These are phyloP conservation scores for Brassica nigra DNA, from an alignment of 345 rosid species.

Conservation along the genomic window DNA sequence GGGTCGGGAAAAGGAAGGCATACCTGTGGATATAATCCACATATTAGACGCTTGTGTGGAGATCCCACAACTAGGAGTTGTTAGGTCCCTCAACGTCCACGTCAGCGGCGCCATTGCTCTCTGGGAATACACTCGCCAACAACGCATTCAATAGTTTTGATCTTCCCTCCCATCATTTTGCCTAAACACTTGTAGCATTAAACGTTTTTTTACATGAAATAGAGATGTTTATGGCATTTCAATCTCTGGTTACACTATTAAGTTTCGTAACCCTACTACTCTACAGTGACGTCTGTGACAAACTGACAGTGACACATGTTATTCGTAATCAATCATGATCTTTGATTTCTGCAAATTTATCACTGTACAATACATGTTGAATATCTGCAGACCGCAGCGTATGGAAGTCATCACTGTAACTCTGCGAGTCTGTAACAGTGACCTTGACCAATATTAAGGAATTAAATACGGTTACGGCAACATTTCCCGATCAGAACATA, in stretches of 20 bases:
- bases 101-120: conserved; percentile 97
- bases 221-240: not conserved
- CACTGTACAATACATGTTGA: not conserved
- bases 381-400: not conserved
- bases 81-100: conserved; percentile 90
- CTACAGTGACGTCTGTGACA: not conserved
- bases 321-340: not conserved
- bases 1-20: conserved; percentile 94
- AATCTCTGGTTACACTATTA: not conserved
- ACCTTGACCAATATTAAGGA: not conserved
- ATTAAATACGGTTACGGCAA: too few species aligned
- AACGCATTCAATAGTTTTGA: conserved; percentile 53
- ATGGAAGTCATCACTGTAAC: not conserved
- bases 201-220: not conserved
- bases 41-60: conserved; percentile 84
- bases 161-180: not conserved
- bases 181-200: not conserved
- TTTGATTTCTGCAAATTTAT: not conserved
- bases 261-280: not conserved
- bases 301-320: not conserved
- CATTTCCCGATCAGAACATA: not conserved
- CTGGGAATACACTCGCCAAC: conserved; percentile 97
- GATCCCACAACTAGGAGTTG: conserved; percentile 95
- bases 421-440: not conserved
- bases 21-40: conserved; percentile 91